These are phyloP conservation scores for Theobroma cacao DNA, from an alignment of 345 rosid genomes.

Conservation along the genomic window DNA sequence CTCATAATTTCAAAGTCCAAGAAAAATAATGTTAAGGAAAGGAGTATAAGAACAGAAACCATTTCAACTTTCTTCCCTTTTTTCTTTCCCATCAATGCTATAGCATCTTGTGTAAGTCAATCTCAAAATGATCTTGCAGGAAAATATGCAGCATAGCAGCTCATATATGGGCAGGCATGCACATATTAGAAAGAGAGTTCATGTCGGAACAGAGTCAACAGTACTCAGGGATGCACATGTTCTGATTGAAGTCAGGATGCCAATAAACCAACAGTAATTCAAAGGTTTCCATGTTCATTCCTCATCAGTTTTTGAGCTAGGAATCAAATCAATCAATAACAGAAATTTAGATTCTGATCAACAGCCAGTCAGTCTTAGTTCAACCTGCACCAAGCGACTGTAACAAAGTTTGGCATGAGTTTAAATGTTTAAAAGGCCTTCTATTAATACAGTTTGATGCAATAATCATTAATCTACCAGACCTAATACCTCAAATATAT, in stretches of 20 bases:
- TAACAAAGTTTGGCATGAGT: not conserved
- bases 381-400: not conserved
- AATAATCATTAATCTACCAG: not conserved
- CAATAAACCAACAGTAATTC: not conserved
- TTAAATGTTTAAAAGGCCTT: not conserved
- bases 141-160: not conserved
- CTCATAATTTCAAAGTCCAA: conserved; percentile 1
- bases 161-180: not conserved
- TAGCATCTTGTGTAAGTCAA: not conserved
- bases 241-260: not conserved
- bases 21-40: not conserved
- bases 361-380: not conserved
- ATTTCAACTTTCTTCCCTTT: not conserved
- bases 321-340: not conserved
- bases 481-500: not conserved
- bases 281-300: not conserved
- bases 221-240: not conserved
- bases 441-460: not conserved
- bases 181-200: not conserved
- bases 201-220: not conserved
- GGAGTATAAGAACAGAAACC: not conserved
- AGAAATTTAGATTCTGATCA: not conserved
- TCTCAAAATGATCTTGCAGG: not conserved
- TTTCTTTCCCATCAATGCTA: not conserved
- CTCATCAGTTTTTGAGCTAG: not conserved